Evolutionary conservation across 805 yeast species (phyloP).

Genomic region (Cyberlindnera xishuangbannaensis): DNA sequence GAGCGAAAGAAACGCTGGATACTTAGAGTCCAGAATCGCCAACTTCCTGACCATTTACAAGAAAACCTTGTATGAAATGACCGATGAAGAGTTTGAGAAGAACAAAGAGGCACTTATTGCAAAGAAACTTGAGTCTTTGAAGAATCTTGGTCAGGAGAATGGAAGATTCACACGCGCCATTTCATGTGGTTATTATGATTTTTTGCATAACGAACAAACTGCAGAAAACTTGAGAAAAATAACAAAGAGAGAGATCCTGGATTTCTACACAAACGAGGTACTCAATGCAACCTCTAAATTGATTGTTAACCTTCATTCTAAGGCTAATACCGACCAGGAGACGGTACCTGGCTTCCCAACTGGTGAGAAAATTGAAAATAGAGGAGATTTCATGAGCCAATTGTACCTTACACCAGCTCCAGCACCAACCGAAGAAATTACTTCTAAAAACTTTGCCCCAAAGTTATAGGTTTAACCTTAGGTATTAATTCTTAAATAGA

Average conservation of each 20-base stretch:
- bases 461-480: too few species aligned
- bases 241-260: slow-evolving; percentile 50
- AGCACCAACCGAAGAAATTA: slow-evolving; percentile 37
- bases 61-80: slow-evolving; percentile 40
- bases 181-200: slow-evolving; percentile 74
- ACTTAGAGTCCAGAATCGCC: slow-evolving; percentile 71
- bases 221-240: slow-evolving; percentile 50
- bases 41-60: slow-evolving; percentile 51
- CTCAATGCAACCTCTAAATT: slow-evolving; percentile 35
- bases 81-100: slow-evolving; percentile 58
- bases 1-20: slow-evolving; percentile 71
- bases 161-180: slow-evolving; percentile 60
- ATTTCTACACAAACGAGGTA: slow-evolving; percentile 45
- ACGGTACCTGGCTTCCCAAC: slow-evolving; percentile 36
- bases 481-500: too few species aligned
- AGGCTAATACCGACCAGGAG: slow-evolving; percentile 22
- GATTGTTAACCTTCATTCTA: slow-evolving; percentile 60
- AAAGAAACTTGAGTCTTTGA: slow-evolving; percentile 62
- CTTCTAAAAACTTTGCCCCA: slow-evolving; percentile 14
- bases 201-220: slow-evolving; percentile 48
- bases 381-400: slow-evolving; percentile 51
- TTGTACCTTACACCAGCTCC: slow-evolving; percentile 58
- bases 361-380: slow-evolving; percentile 39
- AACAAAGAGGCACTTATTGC: slow-evolving; percentile 65
- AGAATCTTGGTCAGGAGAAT: slow-evolving; percentile 76